phyloP scores from a whole-genome alignment of 345 rosid genomes.

The Noccaea caerulescens region DNA sequence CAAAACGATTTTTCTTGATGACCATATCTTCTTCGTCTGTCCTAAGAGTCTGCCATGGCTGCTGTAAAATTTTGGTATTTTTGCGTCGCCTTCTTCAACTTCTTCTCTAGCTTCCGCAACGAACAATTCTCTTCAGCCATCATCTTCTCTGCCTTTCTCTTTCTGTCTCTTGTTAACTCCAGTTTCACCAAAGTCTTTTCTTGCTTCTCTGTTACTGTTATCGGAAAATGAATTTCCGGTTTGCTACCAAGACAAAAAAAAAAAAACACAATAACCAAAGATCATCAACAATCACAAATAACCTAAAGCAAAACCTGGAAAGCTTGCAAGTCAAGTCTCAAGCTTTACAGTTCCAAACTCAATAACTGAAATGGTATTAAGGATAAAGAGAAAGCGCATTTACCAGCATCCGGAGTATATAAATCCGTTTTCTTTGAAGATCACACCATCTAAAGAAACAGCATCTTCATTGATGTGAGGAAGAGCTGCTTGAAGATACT shows the following conservation, averaged over 20 bases:
- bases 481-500: conserved; percentile 52
- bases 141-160: conserved; percentile 30
- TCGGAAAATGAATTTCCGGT: conserved; percentile 38
- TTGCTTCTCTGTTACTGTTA: conserved; percentile 25
- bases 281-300: conserved; percentile 17
- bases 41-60: conserved; percentile 7
- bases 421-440: conserved; percentile 49
- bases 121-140: background rate
- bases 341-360: background rate
- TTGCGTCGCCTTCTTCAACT: conserved; percentile 21
- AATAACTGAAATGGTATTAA: background rate
- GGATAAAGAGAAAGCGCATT: background rate
- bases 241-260: background rate
- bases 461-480: conserved; percentile 46
- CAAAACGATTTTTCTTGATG: background rate
- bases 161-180: conserved; percentile 12
- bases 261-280: conserved; percentile 10
- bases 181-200: conserved; percentile 14
- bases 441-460: conserved; percentile 70
- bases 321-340: background rate
- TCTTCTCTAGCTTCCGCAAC: conserved; percentile 13
- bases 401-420: conserved; percentile 50
- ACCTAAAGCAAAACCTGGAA: conserved; percentile 1
- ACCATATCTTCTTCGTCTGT: background rate
- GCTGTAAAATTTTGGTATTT: background rate